A percentile compares a stretch with the other conserved stretches of the same genome.
phyloP scores from a whole-genome alignment of 495 filamentous ascomycete species.

The Penicillium macrosclerotiorum region DNA sequence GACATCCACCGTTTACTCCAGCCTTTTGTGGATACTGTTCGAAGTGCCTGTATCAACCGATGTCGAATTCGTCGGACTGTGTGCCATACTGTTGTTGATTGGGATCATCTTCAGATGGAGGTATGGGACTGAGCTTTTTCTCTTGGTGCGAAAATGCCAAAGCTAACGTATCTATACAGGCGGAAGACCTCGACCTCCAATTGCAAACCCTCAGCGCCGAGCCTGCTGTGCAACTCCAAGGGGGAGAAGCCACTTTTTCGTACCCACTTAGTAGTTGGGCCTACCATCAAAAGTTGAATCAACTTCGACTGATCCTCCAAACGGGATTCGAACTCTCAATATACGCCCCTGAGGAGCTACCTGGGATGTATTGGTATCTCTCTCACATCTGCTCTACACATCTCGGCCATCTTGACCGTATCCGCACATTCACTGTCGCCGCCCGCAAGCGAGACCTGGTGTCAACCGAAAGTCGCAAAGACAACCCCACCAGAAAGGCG shows the following conservation, averaged over 20 bases:
- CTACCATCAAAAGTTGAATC: constrained; percentile 80
- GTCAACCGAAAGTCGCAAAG: background rate
- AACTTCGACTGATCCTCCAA: constrained; percentile 86
- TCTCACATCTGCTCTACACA: constrained; percentile 49
- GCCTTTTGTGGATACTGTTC: constrained; percentile 78
- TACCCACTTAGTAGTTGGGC: constrained; percentile 85
- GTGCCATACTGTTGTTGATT: constrained; percentile 75
- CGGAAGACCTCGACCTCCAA: constrained; percentile 73
- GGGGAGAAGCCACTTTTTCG: constrained; percentile 51
- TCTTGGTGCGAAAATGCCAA: too few relatives aligned
- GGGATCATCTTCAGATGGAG: constrained; percentile 82
- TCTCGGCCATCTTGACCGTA: constrained; percentile 63
- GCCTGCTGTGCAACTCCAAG: constrained; percentile 48
- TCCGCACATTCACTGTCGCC: constrained; percentile 57
- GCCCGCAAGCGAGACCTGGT: constrained; percentile 31
- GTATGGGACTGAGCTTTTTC: constrained; percentile 43
- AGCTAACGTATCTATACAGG: too few relatives aligned
- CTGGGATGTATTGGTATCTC: constrained; percentile 84
- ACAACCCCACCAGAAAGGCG: constrained; percentile 22
- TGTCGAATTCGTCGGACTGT: constrained; percentile 81
- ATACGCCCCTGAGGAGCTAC: constrained; percentile 82
- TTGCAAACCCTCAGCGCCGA: constrained; percentile 63
- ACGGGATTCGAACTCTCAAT: constrained; percentile 94
- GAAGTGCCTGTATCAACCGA: constrained; percentile 83
- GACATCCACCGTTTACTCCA: too few relatives aligned